phyloP scores from a whole-genome alignment of 768 basidiomycete species.

The Phylloporus sp. region DNA sequence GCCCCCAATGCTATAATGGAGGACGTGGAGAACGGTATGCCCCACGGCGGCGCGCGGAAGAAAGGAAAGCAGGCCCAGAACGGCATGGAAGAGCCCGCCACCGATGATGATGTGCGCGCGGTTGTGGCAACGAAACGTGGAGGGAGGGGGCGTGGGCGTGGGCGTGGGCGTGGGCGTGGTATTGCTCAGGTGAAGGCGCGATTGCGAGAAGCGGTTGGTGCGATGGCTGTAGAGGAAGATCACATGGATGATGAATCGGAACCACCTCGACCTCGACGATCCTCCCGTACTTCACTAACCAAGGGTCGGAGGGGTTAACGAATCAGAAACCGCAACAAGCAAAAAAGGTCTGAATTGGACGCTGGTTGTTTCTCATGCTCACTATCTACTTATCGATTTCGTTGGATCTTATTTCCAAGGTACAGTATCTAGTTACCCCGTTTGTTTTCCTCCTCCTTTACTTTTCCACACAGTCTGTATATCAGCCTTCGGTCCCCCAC shows the following conservation, averaged over 20 bases:
- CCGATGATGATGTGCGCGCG: conserved; percentile 6
- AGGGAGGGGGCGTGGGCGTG: conserved; percentile 13
- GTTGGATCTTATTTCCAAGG: not conserved
- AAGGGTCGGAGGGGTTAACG: conserved; percentile 24
- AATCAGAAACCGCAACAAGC: not conserved
- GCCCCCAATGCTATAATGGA: conserved; percentile 26
- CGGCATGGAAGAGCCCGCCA: conserved; percentile 17
- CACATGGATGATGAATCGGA: conserved; percentile 24
- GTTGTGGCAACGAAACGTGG: conserved; percentile 14
- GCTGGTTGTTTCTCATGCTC: not conserved
- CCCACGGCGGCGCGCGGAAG: conserved; percentile 18
- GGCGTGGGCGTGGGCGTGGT: conserved; percentile 22
- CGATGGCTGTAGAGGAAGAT: conserved; percentile 28
- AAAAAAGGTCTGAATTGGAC: not conserved
- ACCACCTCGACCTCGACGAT: conserved; percentile 31
- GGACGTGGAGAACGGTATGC: conserved; percentile 13
- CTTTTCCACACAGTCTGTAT: conserved; percentile 4
- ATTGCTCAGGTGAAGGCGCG: conserved; percentile 13
- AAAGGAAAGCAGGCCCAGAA: conserved; percentile 17
- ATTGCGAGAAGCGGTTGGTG: conserved; percentile 25
- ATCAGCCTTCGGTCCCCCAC: not conserved
- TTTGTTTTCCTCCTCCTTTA: not conserved
- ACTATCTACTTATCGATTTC: conserved; percentile 1
- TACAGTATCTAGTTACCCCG: conserved; percentile 13
- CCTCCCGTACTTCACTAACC: conserved; percentile 32